Base-by-base conservation (phyloP, 768 basidiomycete genomes). In the Leccinum incarnatum region DNA sequence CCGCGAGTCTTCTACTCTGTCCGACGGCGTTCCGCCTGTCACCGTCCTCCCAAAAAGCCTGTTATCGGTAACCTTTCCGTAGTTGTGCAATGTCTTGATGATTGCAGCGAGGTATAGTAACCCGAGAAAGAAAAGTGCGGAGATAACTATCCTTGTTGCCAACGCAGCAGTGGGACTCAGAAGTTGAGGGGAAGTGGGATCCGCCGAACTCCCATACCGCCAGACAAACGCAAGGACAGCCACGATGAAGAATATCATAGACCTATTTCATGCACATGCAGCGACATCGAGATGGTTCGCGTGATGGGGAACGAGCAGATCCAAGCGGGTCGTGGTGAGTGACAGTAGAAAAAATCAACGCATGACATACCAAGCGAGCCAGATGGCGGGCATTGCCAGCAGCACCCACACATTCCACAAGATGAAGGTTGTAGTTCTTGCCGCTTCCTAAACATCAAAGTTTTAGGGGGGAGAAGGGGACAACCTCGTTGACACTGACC, bases 371-470 rank as follows among this genome's bases (percentile, higher is more conserved):
- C 87, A 91, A 8, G 87, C 80, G 57, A 89, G 81, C 84, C 87
- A 90, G 10, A 89, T 72, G 0, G 81, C 83, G 0, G 89, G 89
- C 76, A 86, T 79, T 0, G 86, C 82, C 29, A 89, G 75, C 19
- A 88, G 60, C 1, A 88, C 81, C 86, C 87, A 88, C 17, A 88
- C 83, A 59, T 89, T 89, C 87, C 87, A 83, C 45, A 77, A 64
- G 37, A 82, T 76, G 32, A 76, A 71, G 0, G 80, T 79, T 27
- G 77, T 77, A 2, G 78, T 74, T 65, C 71, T 75, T 54, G 81
- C 78, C 17, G 87, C 84, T 67, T 90, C 86, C 86, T 88, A 60
- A 23, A 3, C 15, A 19, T 11, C 9, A 36, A n/a, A 10, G 5
- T 3, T 3, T 54, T 19, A 58, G 37, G 0, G 11, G 23, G 49